These are phyloP conservation scores for Brassica incana DNA, from an alignment of 345 rosid genomes.

Conservation along the genomic window DNA sequence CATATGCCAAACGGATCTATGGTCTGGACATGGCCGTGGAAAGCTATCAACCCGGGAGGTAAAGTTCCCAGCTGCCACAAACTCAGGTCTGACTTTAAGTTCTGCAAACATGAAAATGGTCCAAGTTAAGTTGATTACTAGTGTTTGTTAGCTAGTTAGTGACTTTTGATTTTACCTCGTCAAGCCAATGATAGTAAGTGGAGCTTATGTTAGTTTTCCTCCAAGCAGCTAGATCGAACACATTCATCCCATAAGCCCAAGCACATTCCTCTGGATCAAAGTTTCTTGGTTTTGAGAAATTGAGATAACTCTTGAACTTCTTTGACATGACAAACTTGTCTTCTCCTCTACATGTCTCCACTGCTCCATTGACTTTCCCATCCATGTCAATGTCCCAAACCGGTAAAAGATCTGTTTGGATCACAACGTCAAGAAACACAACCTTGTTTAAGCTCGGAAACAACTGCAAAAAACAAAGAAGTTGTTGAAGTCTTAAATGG, in stretches of 20 bases:
- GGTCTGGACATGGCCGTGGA: conserved; percentile 77
- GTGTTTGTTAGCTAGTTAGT: neutral
- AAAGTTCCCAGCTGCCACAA: conserved; percentile 96
- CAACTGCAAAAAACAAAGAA: conserved; percentile 49
- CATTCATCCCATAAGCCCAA: conserved; percentile 98
- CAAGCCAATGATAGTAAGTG: conserved; percentile 85
- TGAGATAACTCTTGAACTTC: conserved; percentile 78
- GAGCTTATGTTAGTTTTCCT: conserved; percentile 85
- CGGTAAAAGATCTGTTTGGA: conserved; percentile 89
- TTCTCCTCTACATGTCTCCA: conserved; percentile 78
- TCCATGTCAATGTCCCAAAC: conserved; percentile 90
- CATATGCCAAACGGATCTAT: conserved; percentile 99
- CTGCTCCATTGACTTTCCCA: conserved; percentile 94
- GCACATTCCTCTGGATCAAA: conserved; percentile 86
- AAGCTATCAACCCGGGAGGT: conserved; percentile 92
- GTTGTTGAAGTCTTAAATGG: neutral
- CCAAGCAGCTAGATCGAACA: conserved; percentile 89
- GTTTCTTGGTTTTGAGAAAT: conserved; percentile 81
- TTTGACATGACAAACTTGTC: conserved; percentile 89
- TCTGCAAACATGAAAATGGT: conserved; percentile 49
- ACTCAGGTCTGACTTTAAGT: conserved; percentile 88
- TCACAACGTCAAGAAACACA: conserved; percentile 90
- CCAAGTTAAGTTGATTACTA: conserved; percentile 3
- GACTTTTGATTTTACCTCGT: conserved; percentile 55
- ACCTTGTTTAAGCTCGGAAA: conserved; percentile 90